Evolutionary conservation across 164 flowering plant genomes (phyloP).

Genomic region (Saururus chinensis): DNA sequence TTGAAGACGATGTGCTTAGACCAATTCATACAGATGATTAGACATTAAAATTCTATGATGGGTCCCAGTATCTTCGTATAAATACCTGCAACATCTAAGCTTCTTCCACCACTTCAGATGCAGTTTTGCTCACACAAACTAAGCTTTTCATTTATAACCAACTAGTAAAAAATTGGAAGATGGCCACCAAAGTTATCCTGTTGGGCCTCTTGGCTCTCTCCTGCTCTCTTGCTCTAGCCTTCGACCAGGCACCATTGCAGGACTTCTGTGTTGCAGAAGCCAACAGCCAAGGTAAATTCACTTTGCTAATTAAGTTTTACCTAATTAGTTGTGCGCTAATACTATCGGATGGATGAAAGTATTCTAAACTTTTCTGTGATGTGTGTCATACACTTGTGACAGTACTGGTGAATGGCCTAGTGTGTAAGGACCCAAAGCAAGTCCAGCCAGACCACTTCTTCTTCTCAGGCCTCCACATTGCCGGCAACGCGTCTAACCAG

Average conservation of each 20-base stretch:
- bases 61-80: background rate
- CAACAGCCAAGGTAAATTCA: background rate
- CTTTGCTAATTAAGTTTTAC: background rate
- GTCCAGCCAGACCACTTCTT: conserved; percentile 11
- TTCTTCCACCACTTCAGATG: background rate
- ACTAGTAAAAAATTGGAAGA: background rate
- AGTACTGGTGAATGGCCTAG: conserved; percentile 10
- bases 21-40: too few relatives aligned
- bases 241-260: conserved; percentile 1
- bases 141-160: too few relatives aligned
- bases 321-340: too few relatives aligned
- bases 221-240: background rate
- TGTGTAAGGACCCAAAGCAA: conserved; percentile 9
- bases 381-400: background rate
- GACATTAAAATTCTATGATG: background rate
- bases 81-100: background rate
- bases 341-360: too few relatives aligned
- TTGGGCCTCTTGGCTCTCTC: conserved; percentile 1
- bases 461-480: conserved; percentile 6
- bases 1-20: too few relatives aligned
- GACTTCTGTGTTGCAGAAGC: conserved; percentile 8
- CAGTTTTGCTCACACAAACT: background rate
- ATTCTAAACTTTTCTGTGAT: too few relatives aligned
- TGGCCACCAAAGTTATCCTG: background rate
- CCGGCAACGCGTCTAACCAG: conserved; percentile 8